phyloP scores from a whole-genome alignment of 306 rosid genomes.

The Citrullus colocynthis region DNA sequence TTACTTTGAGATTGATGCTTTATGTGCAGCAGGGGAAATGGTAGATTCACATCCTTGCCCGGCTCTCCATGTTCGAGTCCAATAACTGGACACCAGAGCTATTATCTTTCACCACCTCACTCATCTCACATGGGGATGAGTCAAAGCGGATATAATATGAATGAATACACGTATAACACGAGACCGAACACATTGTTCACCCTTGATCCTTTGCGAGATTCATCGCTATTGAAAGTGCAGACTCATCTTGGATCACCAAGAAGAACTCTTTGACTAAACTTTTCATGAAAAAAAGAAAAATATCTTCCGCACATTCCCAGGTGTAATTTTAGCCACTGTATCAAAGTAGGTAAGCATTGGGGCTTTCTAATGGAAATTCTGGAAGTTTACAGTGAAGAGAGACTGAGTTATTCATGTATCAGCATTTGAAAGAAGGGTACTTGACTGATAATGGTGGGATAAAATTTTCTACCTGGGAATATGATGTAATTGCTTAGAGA shows the following conservation, averaged over 20 bases:
- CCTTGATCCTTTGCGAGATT: slow-evolving; percentile 50
- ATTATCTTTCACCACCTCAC: slow-evolving; percentile 77
- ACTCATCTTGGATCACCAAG: slow-evolving; percentile 87
- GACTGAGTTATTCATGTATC: background rate
- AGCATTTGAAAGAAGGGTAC: background rate
- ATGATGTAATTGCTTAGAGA: background rate
- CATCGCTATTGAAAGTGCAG: slow-evolving; percentile 34
- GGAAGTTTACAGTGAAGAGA: background rate
- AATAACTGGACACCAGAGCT: slow-evolving; percentile 41
- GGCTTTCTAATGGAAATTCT: background rate
- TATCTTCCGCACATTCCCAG: background rate
- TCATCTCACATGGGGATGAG: slow-evolving; percentile 37
- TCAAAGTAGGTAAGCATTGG: background rate
- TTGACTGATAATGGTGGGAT: background rate
- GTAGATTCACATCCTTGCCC: slow-evolving; percentile 65
- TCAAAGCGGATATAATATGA: slow-evolving; percentile 38
- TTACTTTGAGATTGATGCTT: slow-evolving; percentile 6
- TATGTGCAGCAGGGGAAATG: slow-evolving; percentile 61
- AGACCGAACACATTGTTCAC: slow-evolving; percentile 40
- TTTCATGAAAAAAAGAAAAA: background rate
- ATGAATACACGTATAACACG: slow-evolving; percentile 28
- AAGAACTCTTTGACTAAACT: slow-evolving; percentile 40
- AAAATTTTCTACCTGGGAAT: background rate
- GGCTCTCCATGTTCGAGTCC: slow-evolving; percentile 97
- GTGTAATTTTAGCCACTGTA: background rate